Evolutionary conservation across 2,329 filamentous ascomycete species (phyloP).

Genomic region (Ophiostoma perfectum): DNA sequence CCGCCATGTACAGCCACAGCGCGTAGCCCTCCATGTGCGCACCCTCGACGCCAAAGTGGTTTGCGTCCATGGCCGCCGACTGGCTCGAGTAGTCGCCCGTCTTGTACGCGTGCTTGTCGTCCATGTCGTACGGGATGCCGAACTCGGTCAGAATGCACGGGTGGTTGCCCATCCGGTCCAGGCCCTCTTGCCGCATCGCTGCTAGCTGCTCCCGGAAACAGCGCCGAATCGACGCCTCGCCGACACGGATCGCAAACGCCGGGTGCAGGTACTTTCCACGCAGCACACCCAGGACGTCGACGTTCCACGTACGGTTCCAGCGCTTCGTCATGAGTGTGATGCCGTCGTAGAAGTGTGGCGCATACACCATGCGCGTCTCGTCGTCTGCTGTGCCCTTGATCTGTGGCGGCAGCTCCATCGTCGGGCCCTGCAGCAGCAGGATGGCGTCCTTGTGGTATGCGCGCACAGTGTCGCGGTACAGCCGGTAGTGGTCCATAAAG

Average conservation of each 20-base stretch:
- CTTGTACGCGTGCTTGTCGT: conserved; percentile 90
- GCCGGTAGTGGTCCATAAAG: conserved; percentile 80
- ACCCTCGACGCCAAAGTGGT: conserved; percentile 87
- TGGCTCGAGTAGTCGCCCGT: conserved; percentile 94
- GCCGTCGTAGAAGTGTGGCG: conserved; percentile 94
- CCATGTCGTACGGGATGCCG: conserved; percentile 98
- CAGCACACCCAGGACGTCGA: conserved; percentile 88
- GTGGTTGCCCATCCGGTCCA: conserved; percentile 82
- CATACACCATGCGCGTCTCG: conserved; percentile 83
- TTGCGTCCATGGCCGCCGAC: conserved; percentile 87
- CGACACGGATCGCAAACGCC: conserved; percentile 86
- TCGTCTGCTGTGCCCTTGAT: conserved; percentile 87
- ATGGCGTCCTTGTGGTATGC: conserved; percentile 72
- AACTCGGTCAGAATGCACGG: conserved; percentile 92
- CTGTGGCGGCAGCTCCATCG: conserved; percentile 81
- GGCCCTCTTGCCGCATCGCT: conserved; percentile 76
- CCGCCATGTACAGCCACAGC: conserved; percentile 77
- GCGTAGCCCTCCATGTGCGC: conserved; percentile 79
- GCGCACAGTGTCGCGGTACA: conserved; percentile 69
- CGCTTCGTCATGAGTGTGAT: conserved; percentile 97
- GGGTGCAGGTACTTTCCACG: conserved; percentile 84
- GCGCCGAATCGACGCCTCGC: conserved; percentile 89
- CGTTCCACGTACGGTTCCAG: conserved; percentile 96
- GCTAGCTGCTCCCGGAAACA: conserved; percentile 84
- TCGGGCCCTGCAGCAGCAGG: conserved; percentile 85